These are phyloP conservation scores for Pestalotiopsis sp. DNA, from an alignment of 2,329 filamentous ascomycete species.

Conservation along the genomic window DNA sequence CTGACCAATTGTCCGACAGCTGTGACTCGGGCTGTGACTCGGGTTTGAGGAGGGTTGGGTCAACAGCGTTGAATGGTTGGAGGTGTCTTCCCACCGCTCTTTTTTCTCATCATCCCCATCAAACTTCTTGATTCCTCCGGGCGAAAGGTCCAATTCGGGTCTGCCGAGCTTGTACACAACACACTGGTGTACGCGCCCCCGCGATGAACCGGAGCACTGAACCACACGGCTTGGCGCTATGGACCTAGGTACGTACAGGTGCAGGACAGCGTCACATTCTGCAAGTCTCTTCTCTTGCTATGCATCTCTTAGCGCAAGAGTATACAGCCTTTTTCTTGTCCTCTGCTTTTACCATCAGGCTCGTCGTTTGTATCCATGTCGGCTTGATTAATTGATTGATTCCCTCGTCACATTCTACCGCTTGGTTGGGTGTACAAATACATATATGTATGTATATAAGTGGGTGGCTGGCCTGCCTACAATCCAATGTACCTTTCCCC, in stretches of 20 bases:
- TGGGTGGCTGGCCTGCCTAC: not conserved
- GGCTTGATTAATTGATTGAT: not conserved
- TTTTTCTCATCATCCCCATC: not conserved
- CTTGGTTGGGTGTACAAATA: not conserved
- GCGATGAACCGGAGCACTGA: not conserved
- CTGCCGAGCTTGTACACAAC: not conserved
- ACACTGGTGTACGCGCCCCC: not conserved
- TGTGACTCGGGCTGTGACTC: not conserved
- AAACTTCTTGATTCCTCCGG: not conserved
- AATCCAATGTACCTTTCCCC: not conserved
- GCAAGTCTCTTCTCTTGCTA: not conserved
- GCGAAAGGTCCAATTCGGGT: conserved; percentile 1
- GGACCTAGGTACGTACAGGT: not conserved
- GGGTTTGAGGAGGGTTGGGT: not conserved
- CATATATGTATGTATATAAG: not conserved
- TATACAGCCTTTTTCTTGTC: not conserved
- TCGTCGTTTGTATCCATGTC: not conserved
- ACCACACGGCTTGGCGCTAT: not conserved
- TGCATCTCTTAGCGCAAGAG: not conserved
- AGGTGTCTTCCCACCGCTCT: not conserved
- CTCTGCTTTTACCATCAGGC: not conserved
- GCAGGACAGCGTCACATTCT: not conserved
- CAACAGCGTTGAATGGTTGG: not conserved
- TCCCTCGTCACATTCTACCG: not conserved
- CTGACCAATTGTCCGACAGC: not conserved